Conservation (phyloP, 345 rosid genomes). For the Lepidium sativum region DNA sequence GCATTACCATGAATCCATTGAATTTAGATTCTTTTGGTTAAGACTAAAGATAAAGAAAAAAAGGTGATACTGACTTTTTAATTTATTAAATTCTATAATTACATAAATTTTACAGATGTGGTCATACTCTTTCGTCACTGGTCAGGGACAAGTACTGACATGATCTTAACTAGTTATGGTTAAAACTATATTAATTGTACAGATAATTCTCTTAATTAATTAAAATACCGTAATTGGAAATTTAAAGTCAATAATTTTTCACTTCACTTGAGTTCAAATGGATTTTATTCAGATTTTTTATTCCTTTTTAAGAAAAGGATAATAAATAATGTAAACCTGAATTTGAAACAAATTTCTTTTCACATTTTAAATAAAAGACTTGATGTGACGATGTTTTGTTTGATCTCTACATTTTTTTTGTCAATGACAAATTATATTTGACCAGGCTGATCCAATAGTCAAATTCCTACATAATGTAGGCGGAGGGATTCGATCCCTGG, state of each 20-base stretch:
- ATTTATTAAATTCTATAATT: background rate
- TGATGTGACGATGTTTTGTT: background rate
- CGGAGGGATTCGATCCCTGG: too few relatives aligned
- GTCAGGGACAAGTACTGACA: constrained; percentile 27
- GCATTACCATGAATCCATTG: constrained; percentile 28
- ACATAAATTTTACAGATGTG: background rate
- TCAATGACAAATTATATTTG: too few relatives aligned
- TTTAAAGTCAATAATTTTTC: background rate
- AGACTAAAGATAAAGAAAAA: background rate
- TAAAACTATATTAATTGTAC: background rate
- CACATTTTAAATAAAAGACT: background rate
- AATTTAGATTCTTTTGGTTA: constrained; percentile 23
- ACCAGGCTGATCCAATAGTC: too few relatives aligned
- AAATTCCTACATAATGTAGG: too few relatives aligned
- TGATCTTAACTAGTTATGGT: constrained; percentile 21
- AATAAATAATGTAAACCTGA: background rate
- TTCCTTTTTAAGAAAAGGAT: background rate
- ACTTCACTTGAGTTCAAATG: too few relatives aligned
- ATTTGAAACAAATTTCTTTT: background rate
- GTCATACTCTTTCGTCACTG: background rate
- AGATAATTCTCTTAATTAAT: background rate
- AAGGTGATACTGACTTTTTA: background rate
- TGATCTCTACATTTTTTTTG: too few relatives aligned
- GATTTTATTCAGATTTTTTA: background rate
- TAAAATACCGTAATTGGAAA: constrained; percentile 15